Evolutionary conservation across 805 yeast species (phyloP), one percentile per base, ranked within the genome.

Genomic region (Schwanniomyces yamadae): DNA sequence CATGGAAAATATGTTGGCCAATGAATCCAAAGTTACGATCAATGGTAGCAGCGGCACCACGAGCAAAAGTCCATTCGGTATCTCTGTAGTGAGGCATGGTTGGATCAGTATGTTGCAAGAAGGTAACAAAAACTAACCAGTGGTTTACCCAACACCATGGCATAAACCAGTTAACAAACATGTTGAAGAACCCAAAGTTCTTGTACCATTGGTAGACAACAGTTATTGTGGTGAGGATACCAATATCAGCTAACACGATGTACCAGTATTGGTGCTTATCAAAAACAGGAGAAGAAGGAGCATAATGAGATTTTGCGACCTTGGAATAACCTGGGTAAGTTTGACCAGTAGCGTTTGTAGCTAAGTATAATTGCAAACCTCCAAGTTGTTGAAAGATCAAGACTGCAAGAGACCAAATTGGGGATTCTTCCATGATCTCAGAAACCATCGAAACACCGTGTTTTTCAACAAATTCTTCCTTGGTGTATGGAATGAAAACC

Each of bases 11-110:
- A 47, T 69, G 72, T 50, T 63, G 73, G 39, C 82, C 84, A 36
- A 78, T 55, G 41, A 78, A 75, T 8, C 82, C 82, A 53, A 70
- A 77, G 44, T 78, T 68, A 58, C 83, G 67, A 55, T 78, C 84
- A 43, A 78, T 75, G 23, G 84, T 78, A 29, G 82, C 76, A 43
- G 82, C 82, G 6, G 84, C 82, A 55, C 84, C 84, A 51, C 78
- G 66, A 39, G 82, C 82, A 47, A 78, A 78, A 39, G 71, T 77
- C 84, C 84, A 78, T 58, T 75, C 73, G 12, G 55, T 50, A 34
- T 68, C 72, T 31, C 68, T 73, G 56, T 78, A 78, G 53, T 78
- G 84, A 25, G 83, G 81, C 70, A 77, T 63, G 2, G 71, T 55
- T 32, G 79, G 73, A 54, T 77, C 82, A 13, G 82, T 72, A 57